phyloP scores from a whole-genome alignment of 306 rosid genomes.

The Crotalaria pallida region DNA sequence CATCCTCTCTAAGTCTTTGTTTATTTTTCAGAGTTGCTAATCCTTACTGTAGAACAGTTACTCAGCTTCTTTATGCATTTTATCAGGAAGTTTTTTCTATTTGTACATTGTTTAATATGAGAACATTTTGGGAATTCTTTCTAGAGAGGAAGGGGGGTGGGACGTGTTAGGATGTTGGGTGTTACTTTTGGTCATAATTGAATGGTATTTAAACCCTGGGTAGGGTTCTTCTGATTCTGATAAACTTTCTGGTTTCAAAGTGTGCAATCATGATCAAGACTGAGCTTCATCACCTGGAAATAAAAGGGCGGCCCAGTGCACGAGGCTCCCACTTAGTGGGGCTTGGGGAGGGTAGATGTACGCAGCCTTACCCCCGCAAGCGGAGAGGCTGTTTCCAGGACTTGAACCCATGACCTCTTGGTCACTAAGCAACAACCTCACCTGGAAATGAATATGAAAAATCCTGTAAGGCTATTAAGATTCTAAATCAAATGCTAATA shows the following conservation, averaged over 20 bases:
- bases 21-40: not conserved
- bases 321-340: no score
- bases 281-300: not conserved
- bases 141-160: no score
- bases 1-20: not conserved
- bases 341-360: no score
- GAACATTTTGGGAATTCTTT: no score
- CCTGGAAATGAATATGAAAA: not conserved
- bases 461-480: not conserved
- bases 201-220: not conserved
- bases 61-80: not conserved
- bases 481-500: not conserved
- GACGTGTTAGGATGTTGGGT: not conserved
- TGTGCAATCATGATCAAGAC: not conserved
- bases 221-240: not conserved
- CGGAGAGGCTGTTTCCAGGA: no score
- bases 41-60: not conserved
- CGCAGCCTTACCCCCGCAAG: no score
- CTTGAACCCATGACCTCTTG: no score
- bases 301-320: no score
- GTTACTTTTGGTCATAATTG: not conserved
- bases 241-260: not conserved
- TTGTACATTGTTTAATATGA: not conserved
- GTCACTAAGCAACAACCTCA: no score
- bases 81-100: not conserved